Evolutionary conservation across 1,284 basidiomycete species (phyloP), one percentile per base, ranked within the genome.

Genomic region (Naganishia sp.): DNA sequence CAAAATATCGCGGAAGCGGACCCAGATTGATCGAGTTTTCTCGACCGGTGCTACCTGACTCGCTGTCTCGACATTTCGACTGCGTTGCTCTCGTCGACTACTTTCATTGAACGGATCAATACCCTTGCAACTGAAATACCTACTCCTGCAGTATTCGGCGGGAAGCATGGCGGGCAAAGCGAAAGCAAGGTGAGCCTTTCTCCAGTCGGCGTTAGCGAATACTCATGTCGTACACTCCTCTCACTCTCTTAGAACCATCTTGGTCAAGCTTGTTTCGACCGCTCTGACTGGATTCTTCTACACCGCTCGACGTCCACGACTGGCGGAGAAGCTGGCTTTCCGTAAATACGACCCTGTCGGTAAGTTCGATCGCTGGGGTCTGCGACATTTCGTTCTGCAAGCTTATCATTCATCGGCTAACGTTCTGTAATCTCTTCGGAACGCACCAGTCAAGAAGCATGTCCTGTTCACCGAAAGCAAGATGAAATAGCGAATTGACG

Each of bases 241-340:
- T 35, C 15, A 18, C 41, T 57, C 49, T 31, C 46, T 17, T 13
- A 94, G 92, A 77, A 92, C 89, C 1, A 79, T 93, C 66, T 87
- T 94, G 67, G 87, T 94, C 61, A 88, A 90, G 57, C 83, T 94
- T 71, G 87, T 94, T 64, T 94, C 91, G 17, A 92, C 90, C 1
- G 92, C 92, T 1, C 88, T 91, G 77, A 93, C 91, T 0, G 92
- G 92, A 18, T 92, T 85, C 81, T 93, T 93, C 79, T 94, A 94
- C 80, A 90, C 90, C 11, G 89, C 88, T 3, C 84, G 87, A 70
- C 84, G 91, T 25, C 80, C 88, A 55, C 84, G 92, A 39, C 78
- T 85, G 72, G 87, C 85, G 4, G 85, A 89, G 25, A 88, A 85
- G 77, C 81, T 94, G 65, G 86, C 88, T 42, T 87, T 89, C 43